Percentiles rank a stretch among this genome's conserved stretches.
phyloP scores from a whole-genome alignment of 2,329 filamentous ascomycete genomes.

The Fusarium veterinarium region DNA sequence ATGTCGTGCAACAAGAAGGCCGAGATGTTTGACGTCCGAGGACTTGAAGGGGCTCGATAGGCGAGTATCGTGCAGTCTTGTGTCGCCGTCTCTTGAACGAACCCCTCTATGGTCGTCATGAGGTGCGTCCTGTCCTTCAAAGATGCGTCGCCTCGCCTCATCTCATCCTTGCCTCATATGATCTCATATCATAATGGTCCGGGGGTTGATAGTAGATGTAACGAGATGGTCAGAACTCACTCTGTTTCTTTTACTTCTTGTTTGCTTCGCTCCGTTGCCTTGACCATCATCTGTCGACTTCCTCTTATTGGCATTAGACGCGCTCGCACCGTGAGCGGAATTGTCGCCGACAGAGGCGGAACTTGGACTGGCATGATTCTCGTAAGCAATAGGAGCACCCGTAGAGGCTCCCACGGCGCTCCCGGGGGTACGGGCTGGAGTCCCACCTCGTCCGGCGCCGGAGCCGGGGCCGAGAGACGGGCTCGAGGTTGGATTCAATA shows the following conservation, averaged over 20 bases:
- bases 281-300: constrained; percentile 57
- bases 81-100: background rate
- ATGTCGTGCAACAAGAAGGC: constrained; percentile 24
- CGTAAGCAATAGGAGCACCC: constrained; percentile 49
- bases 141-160: background rate
- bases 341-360: constrained; percentile 60
- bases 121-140: background rate
- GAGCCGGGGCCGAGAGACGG: constrained; percentile 37
- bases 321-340: constrained; percentile 55
- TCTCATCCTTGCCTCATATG: constrained; percentile 11
- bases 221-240: constrained; percentile 52
- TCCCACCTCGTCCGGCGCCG: constrained; percentile 32
- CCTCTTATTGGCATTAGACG: constrained; percentile 49
- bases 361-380: constrained; percentile 51
- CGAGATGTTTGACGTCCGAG: background rate
- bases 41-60: constrained; percentile 7
- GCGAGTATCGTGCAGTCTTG: constrained; percentile 15
- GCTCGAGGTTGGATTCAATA: constrained; percentile 40
- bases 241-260: constrained; percentile 70
- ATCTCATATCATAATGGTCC: constrained; percentile 12
- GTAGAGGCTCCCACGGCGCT: constrained; percentile 41
- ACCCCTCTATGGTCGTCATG: background rate
- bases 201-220: background rate
- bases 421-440: constrained; percentile 34
- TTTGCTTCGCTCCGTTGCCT: constrained; percentile 56